Evolutionary conservation across 2,329 filamentous ascomycete species (phyloP).

Genomic region (Sarocladiaceae sp.): DNA sequence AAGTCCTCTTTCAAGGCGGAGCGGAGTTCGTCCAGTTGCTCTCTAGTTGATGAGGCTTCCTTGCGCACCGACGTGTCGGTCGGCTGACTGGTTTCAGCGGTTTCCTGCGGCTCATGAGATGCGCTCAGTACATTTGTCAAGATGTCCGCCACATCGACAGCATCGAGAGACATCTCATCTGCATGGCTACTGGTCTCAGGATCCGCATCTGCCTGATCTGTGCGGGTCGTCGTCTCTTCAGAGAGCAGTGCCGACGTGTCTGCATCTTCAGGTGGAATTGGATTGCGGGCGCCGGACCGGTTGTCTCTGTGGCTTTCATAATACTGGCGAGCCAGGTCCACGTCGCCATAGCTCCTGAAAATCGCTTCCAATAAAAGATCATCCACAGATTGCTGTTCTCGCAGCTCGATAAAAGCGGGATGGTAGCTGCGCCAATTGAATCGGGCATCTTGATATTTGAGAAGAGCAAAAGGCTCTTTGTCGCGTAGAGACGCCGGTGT

Average conservation of each 20-base stretch:
- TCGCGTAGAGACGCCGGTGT: conserved; percentile 55
- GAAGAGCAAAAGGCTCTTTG: conserved; percentile 35
- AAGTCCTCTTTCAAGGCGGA: conserved; percentile 66
- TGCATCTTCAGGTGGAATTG: conserved; percentile 57
- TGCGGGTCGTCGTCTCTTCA: conserved; percentile 12
- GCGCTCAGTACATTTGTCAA: conserved; percentile 21
- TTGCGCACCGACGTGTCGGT: conserved; percentile 14
- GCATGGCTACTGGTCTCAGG: conserved; percentile 21
- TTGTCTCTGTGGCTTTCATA: conserved; percentile 57
- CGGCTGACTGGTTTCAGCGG: conserved; percentile 15
- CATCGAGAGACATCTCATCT: conserved; percentile 33
- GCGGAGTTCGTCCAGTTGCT: conserved; percentile 74
- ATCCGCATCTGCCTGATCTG: conserved; percentile 11
- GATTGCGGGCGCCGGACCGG: conserved; percentile 55
- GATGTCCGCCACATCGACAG: conserved; percentile 16
- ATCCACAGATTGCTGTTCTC: conserved; percentile 34
- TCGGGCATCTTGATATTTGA: conserved; percentile 35
- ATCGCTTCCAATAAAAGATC: conserved; percentile 71
- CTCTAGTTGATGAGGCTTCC: conserved; percentile 39
- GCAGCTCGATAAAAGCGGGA: conserved; percentile 24
- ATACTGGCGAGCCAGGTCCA: conserved; percentile 61
- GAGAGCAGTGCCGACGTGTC: conserved; percentile 27
- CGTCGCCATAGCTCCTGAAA: conserved; percentile 70
- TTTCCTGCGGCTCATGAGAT: conserved; percentile 16
- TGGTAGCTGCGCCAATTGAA: conserved; percentile 40